Base-by-base conservation (phyloP, 805 yeast genomes). In the Priceomyces castillae region DNA sequence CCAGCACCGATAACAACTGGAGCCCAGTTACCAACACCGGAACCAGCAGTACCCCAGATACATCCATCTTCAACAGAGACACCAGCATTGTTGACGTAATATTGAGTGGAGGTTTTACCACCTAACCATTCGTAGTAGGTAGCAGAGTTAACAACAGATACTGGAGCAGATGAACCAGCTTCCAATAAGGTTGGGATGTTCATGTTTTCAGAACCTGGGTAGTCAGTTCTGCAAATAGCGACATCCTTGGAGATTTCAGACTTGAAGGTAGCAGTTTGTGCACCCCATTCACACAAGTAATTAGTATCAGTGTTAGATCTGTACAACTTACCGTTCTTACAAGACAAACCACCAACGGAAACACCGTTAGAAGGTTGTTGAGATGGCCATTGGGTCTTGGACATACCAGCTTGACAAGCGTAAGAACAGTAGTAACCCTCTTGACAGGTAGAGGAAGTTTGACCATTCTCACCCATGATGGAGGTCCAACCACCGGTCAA, bases 191-290 rank as follows among this genome's bases (percentile, higher is more conserved):
- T 82, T 59, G 90, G 90, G 47, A 83, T 73, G 57, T 76, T 82
- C 90, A 83, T 83, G 69, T 82, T 83, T 72, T 83, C 90, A 42
- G 89, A 79, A 68, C 90, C 90, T 57, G 90, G 90, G 69, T 83
- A 83, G 65, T 83, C 90, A 49, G 90, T 83, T 74, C 87, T 78
- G 67, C 90, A 83, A 47, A 83, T 71, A 37, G 88, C 82, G 49
- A 84, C 82, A 36, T 70, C 68, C 46, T 78, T 60, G 49, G 57
- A 57, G 43, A 81, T 61, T 49, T 81, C 63, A 47, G 80, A 75
- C 35, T 67, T 73, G 45, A 81, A 84, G 41, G 58, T 54, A 41
- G 87, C 86, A 40, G 76, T 61, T 45, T 78, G 62, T 34, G 60
- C 64, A 52, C 84, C 89, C 82, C 84, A 78, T 62, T 73, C 79